Percentiles rank a stretch among this genome's conserved stretches.
phyloP scores from a whole-genome alignment of 1,139 yeast species.

The Maudiozyma humilis region DNA sequence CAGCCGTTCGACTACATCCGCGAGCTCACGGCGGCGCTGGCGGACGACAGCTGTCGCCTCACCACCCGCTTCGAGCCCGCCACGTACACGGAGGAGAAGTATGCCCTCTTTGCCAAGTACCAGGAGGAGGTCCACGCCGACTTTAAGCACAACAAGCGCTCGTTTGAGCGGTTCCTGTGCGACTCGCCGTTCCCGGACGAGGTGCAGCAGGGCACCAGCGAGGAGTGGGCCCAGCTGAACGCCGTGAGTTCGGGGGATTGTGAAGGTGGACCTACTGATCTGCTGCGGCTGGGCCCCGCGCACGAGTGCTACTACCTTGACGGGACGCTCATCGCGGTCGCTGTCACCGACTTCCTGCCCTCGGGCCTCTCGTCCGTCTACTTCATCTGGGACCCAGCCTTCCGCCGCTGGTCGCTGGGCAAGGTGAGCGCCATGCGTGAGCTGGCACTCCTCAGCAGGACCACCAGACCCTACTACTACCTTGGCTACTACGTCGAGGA shows the following conservation, averaged over 20 bases:
- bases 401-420: slow-evolving; percentile 63
- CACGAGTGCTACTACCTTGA: slow-evolving; percentile 75
- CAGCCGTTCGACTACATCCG: slow-evolving; percentile 24
- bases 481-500: slow-evolving; percentile 74
- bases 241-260: slow-evolving; percentile 24
- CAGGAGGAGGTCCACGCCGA: slow-evolving; percentile 67
- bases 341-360: slow-evolving; percentile 72
- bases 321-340: slow-evolving; percentile 60
- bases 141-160: slow-evolving; percentile 36
- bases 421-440: slow-evolving; percentile 72
- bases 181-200: slow-evolving; percentile 47
- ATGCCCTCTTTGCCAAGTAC: slow-evolving; percentile 55
- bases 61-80: slow-evolving; percentile 48
- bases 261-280: slow-evolving; percentile 7
- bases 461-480: slow-evolving; percentile 45
- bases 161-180: slow-evolving; percentile 63
- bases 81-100: slow-evolving; percentile 51
- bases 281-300: slow-evolving; percentile 38
- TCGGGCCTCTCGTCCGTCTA: slow-evolving; percentile 75
- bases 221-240: slow-evolving; percentile 31
- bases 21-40: slow-evolving; percentile 29
- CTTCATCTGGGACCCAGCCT: slow-evolving; percentile 83
- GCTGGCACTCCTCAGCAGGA: slow-evolving; percentile 38
- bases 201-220: slow-evolving; percentile 25
- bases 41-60: slow-evolving; percentile 32